A percentile compares a stretch with the other conserved stretches of the same genome.
Evolutionary conservation across 306 rosid species (phyloP).

Genomic region (Ormosia emarginata): DNA sequence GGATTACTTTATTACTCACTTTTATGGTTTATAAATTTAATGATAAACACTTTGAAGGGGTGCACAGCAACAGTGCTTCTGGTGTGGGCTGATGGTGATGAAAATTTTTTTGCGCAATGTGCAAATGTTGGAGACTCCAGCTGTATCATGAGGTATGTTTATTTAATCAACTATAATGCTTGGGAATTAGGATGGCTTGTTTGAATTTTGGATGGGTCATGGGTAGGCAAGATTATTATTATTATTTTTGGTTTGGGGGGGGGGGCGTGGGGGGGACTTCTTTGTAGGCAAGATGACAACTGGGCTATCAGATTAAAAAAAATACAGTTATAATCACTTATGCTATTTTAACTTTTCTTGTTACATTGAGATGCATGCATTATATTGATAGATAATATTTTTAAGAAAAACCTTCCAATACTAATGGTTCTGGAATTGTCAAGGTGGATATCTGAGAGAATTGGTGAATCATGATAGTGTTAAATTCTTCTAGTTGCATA

Average conservation of each 20-base stretch:
- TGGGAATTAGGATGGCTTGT: background rate
- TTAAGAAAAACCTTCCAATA: background rate
- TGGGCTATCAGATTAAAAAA: no score
- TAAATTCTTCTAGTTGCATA: conserved; percentile 8
- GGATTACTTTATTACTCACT: background rate
- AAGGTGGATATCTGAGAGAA: background rate
- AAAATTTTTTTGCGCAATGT: conserved; percentile 82
- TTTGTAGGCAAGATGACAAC: no score
- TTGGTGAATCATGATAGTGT: background rate
- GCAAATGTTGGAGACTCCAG: conserved; percentile 97
- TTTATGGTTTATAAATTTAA: conserved; percentile 18
- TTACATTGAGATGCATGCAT: background rate
- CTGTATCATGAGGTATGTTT: conserved; percentile 75
- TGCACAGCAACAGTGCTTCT: conserved; percentile 97
- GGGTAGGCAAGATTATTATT: background rate
- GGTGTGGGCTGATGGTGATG: conserved; percentile 69
- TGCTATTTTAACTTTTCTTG: background rate
- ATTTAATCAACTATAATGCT: conserved; percentile 16
- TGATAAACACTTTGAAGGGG: conserved; percentile 59
- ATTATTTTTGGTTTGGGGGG: no score
- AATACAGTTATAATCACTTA: background rate
- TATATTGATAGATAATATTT: background rate
- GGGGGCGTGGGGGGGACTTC: no score
- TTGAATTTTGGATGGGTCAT: conserved; percentile 19
- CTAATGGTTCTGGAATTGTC: background rate